Evolutionary conservation across 805 yeast species (phyloP).

Genomic region (Spathaspora gorwiae): DNA sequence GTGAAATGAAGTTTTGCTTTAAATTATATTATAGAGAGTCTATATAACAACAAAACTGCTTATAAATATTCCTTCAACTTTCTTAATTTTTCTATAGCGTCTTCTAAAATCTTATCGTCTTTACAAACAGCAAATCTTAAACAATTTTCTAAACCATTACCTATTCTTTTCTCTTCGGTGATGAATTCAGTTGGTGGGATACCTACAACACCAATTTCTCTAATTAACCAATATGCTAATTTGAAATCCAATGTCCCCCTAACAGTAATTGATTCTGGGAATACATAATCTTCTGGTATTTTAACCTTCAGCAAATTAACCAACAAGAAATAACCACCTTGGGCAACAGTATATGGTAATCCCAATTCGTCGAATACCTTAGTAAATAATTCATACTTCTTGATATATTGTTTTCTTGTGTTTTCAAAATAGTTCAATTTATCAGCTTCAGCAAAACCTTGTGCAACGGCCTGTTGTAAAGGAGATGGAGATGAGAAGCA

Average conservation of each 20-base stretch:
- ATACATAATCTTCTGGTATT: conserved; percentile 67
- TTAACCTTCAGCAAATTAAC: conserved; percentile 83
- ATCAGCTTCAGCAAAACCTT: conserved; percentile 62
- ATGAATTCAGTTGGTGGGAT: conserved; percentile 98
- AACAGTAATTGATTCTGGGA: conserved; percentile 62
- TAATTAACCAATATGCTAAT: conserved; percentile 87
- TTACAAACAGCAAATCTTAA: conserved; percentile 95
- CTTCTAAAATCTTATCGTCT: conserved; percentile 73
- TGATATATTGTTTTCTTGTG: conserved; percentile 63
- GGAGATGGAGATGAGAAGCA: conserved; percentile 91
- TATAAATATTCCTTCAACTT: conserved; percentile 59
- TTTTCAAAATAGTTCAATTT: conserved; percentile 61
- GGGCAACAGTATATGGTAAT: conserved; percentile 84
- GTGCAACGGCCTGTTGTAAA: conserved; percentile 85
- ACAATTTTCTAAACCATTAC: conserved; percentile 73
- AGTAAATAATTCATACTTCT: conserved; percentile 71
- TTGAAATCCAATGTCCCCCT: conserved; percentile 79
- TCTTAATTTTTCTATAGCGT: conserved; percentile 73
- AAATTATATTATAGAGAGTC: conserved; percentile 22
- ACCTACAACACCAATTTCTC: conserved; percentile 89
- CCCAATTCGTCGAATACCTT: conserved; percentile 80
- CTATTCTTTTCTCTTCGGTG: conserved; percentile 53
- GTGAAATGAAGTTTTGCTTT: conserved; percentile 57
- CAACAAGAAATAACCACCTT: conserved; percentile 89
- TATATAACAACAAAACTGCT: neutral